phyloP scores from a whole-genome alignment of 352 stramenopile genomes.

The Aphanomyces cochlioides region DNA sequence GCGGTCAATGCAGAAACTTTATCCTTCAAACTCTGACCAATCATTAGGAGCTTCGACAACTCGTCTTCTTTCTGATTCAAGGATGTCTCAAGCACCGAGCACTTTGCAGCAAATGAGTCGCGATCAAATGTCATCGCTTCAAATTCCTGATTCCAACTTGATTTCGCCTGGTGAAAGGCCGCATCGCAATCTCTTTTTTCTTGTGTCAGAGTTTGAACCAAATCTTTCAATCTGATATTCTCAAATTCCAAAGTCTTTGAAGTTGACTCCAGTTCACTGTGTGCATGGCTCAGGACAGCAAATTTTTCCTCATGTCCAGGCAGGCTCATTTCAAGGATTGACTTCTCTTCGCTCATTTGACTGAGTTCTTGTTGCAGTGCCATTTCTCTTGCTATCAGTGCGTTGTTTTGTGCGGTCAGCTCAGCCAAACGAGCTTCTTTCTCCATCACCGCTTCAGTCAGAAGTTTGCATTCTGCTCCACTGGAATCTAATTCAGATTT shows the following conservation, averaged over 20 bases:
- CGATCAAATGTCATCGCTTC: slow-evolving; percentile 7
- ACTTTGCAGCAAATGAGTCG: slow-evolving; percentile 1
- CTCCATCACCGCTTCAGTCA: too few species aligned
- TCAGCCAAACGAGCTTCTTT: too few species aligned
- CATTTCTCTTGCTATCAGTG: not conserved
- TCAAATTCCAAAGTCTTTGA: not conserved
- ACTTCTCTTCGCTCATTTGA: not conserved
- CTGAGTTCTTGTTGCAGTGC: not conserved
- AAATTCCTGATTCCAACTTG: not conserved
- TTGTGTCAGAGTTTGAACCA: not conserved
- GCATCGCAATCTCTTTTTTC: not conserved
- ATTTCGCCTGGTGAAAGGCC: not conserved
- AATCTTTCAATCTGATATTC: not conserved
- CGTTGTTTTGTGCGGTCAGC: not conserved
- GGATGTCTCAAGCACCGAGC: not conserved
- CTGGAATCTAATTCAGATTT: too few species aligned
- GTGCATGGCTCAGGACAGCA: not conserved
- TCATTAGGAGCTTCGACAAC: not conserved
- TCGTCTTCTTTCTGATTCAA: not conserved
- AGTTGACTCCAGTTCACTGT: slow-evolving; percentile 1
- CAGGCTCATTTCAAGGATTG: not conserved
- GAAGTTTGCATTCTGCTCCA: too few species aligned
- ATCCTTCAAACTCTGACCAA: slow-evolving; percentile 26
- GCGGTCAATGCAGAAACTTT: slow-evolving; percentile 29
- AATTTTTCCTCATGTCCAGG: not conserved